These are phyloP conservation scores for Drechslera avenae DNA, from an alignment of 2,329 filamentous ascomycete species.

Conservation along the genomic window DNA sequence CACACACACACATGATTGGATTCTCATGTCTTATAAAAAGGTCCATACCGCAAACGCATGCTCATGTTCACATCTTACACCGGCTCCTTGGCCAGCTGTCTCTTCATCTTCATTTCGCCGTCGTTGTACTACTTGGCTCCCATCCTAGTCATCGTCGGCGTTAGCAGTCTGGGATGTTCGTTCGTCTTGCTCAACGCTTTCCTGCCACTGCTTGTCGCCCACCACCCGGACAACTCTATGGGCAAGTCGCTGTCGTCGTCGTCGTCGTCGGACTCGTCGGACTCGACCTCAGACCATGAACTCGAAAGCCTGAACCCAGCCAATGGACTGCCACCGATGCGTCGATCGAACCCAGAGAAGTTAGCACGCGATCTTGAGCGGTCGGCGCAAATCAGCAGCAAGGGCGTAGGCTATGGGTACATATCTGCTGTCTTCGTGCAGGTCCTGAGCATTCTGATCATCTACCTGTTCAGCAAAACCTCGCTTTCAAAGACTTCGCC, in stretches of 20 bases:
- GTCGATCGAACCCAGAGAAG: slow-evolving; percentile 21
- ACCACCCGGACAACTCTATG: slow-evolving; percentile 63
- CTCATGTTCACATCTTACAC: slow-evolving; percentile 78
- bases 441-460: slow-evolving; percentile 73
- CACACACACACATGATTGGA: not conserved
- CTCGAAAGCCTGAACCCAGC: slow-evolving; percentile 34
- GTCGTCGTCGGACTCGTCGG: too few species aligned
- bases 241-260: slow-evolving; percentile 2
- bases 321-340: not conserved
- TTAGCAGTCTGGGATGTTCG: slow-evolving; percentile 90
- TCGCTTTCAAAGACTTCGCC: slow-evolving; percentile 66
- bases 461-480: slow-evolving; percentile 59
- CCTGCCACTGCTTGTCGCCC: slow-evolving; percentile 80
- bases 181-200: slow-evolving; percentile 97
- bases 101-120: slow-evolving; percentile 77
- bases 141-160: slow-evolving; percentile 80
- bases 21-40: slow-evolving; percentile 21
- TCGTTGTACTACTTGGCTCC: slow-evolving; percentile 78
- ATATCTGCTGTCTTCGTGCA: slow-evolving; percentile 81
- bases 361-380: slow-evolving; percentile 71
- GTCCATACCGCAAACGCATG: slow-evolving; percentile 78
- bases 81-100: slow-evolving; percentile 77
- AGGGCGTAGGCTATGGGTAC: slow-evolving; percentile 89
- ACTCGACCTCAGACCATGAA: slow-evolving; percentile 11
- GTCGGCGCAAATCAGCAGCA: slow-evolving; percentile 84